A percentile compares a stretch with the other conserved stretches of the same genome.
These are phyloP conservation scores for Diaporthe sp. DNA, from an alignment of 2,329 filamentous ascomycete genomes.

Conservation along the genomic window DNA sequence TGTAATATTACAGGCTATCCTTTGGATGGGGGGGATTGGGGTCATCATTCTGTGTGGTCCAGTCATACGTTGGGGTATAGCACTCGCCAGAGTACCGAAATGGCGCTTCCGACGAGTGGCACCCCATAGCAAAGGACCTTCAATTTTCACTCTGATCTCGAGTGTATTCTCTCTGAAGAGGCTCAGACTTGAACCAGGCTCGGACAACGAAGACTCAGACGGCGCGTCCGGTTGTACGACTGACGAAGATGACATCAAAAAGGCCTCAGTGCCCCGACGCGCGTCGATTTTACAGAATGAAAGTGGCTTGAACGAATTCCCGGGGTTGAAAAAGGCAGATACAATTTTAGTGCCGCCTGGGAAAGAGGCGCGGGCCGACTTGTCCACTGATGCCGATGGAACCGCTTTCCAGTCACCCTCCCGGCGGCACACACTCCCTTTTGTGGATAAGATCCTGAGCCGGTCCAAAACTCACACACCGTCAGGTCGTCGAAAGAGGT, in stretches of 20 bases:
- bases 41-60: conserved; percentile 80
- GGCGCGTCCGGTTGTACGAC: conserved; percentile 50
- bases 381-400: not conserved
- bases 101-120: conserved; percentile 84
- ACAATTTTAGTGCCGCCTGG: conserved; percentile 6
- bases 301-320: conserved; percentile 7
- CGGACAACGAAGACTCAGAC: conserved; percentile 50
- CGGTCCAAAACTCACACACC: conserved; percentile 68
- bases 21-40: conserved; percentile 87
- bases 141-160: conserved; percentile 54
- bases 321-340: conserved; percentile 28
- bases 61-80: conserved; percentile 86
- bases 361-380: not conserved
- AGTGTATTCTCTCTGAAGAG: conserved; percentile 49
- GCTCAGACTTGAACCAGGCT: conserved; percentile 51
- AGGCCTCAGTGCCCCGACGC: conserved; percentile 2
- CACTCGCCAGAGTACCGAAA: conserved; percentile 87
- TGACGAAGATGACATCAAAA: conserved; percentile 45
- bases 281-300: conserved; percentile 16
- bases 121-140: conserved; percentile 52
- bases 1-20: conserved; percentile 84
- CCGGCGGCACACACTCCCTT: conserved; percentile 69
- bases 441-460: conserved; percentile 51
- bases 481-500: conserved; percentile 75
- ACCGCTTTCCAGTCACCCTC: conserved; percentile 19